Evolutionary conservation across 192 early-diverging fungal genomes (phyloP).

Genomic region (Geranomyces variabilis): DNA sequence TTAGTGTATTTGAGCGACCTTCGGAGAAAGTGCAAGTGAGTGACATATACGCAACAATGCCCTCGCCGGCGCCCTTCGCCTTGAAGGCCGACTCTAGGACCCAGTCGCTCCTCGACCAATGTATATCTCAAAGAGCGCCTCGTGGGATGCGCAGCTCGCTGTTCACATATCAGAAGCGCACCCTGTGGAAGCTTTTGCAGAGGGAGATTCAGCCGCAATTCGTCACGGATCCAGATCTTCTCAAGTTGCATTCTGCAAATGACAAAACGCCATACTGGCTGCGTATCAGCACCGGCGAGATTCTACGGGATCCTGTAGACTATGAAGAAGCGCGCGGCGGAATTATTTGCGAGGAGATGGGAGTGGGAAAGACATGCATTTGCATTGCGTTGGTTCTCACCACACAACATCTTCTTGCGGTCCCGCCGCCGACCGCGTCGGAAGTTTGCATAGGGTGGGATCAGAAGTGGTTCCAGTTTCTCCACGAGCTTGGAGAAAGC

Average conservation of each 20-base stretch:
- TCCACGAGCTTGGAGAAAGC: neutral
- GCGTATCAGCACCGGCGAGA: constrained; percentile 14
- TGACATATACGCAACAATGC: constrained; percentile 28
- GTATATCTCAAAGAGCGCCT: neutral
- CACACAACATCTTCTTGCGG: constrained; percentile 62
- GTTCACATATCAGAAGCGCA: constrained; percentile 47
- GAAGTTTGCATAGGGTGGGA: neutral
- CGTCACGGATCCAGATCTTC: constrained; percentile 53
- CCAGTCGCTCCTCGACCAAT: constrained; percentile 2
- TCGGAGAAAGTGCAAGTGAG: neutral
- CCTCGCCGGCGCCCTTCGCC: constrained; percentile 19
- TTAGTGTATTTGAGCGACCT: no score
- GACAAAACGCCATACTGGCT: constrained; percentile 42
- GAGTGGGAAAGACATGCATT: constrained; percentile 58
- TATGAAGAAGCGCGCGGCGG: constrained; percentile 59
- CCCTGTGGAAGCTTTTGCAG: constrained; percentile 73
- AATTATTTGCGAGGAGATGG: constrained; percentile 89
- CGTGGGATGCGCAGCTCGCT: constrained; percentile 24
- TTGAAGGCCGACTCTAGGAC: neutral
- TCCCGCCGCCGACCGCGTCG: constrained; percentile 43
- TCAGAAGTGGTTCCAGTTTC: neutral
- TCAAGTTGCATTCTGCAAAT: constrained; percentile 39
- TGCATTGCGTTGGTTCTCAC: constrained; percentile 58
- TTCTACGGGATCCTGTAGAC: constrained; percentile 30
- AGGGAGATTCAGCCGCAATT: constrained; percentile 65